Percentiles rank a stretch among this genome's conserved stretches.
These are phyloP conservation scores for Sarcodon sp. DNA, from an alignment of 768 basidiomycete species.

Conservation along the genomic window DNA sequence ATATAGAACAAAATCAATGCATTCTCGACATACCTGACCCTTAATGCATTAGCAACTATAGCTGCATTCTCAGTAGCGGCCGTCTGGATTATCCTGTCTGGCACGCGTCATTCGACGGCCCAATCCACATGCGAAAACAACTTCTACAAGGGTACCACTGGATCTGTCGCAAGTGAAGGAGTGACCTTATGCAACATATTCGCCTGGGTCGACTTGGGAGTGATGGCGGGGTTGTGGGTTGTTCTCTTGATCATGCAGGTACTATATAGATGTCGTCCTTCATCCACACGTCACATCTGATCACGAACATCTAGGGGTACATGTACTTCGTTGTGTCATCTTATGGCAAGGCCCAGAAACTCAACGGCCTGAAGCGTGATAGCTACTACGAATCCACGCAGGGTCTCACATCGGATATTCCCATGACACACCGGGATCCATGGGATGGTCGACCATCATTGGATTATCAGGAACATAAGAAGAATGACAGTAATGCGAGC, in stretches of 20 bases:
- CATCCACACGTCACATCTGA: conserved; percentile 21
- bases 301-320: conserved; percentile 32
- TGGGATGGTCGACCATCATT: conserved; percentile 53
- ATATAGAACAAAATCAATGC: conserved; percentile 50
- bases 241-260: conserved; percentile 71
- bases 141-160: conserved; percentile 34
- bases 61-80: conserved; percentile 67
- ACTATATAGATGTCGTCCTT: conserved; percentile 20
- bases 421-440: conserved; percentile 55
- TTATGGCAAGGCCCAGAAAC: conserved; percentile 61
- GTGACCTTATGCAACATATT: conserved; percentile 79
- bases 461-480: conserved; percentile 10
- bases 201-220: conserved; percentile 82
- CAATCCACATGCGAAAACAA: conserved; percentile 46
- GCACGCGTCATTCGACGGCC: conserved; percentile 61
- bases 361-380: conserved; percentile 75
- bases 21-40: conserved; percentile 55
- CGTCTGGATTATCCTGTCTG: conserved; percentile 75
- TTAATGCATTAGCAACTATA: conserved; percentile 42
- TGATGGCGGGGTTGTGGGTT: conserved; percentile 86
- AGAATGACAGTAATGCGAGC: conserved; percentile 7
- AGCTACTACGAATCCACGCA: conserved; percentile 49
- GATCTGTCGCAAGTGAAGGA: conserved; percentile 33
- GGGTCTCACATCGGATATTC: conserved; percentile 44
- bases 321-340: conserved; percentile 36